Conservation (phyloP, 495 filamentous ascomycete species). For the Hyaloscypha finlandica region DNA sequence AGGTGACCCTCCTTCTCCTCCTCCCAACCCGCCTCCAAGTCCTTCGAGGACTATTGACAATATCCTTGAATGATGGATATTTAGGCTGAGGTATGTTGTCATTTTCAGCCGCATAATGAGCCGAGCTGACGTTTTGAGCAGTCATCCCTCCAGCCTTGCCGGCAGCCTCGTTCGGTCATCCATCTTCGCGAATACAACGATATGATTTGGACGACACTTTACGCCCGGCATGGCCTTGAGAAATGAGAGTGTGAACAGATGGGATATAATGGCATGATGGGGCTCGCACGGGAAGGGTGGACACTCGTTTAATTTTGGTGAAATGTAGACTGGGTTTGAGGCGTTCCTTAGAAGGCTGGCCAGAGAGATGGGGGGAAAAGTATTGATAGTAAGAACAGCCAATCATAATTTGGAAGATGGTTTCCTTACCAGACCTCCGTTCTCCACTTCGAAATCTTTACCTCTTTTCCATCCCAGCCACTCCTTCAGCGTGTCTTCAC, state of each 20-base stretch:
- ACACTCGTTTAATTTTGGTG: not conserved
- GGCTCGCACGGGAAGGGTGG: not conserved
- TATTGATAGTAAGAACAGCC: constrained; percentile 5
- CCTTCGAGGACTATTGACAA: constrained; percentile 32
- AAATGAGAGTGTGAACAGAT: not conserved
- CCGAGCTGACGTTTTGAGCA: not conserved
- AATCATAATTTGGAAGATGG: constrained; percentile 33
- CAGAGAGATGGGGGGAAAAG: not conserved
- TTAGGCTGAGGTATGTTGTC: constrained; percentile 11
- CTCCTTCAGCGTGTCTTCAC: constrained; percentile 63
- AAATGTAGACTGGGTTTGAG: not conserved
- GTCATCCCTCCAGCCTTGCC: not conserved
- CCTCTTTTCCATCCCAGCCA: constrained; percentile 83
- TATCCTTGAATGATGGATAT: not conserved
- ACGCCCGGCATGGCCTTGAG: not conserved
- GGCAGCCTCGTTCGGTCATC: not conserved
- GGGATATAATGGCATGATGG: not conserved
- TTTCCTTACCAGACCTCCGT: constrained; percentile 57
- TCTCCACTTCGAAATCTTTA: constrained; percentile 63
- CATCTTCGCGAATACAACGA: not conserved
- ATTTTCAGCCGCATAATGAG: not conserved
- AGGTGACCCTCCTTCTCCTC: constrained; percentile 47
- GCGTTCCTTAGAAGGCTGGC: constrained; percentile 15
- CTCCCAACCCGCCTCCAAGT: constrained; percentile 48
- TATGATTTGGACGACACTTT: constrained; percentile 3